A percentile compares a stretch with the other conserved stretches of the same genome.
Evolutionary conservation across 495 filamentous ascomycete genomes (phyloP).

Genomic region (Choiromyces venosus): DNA sequence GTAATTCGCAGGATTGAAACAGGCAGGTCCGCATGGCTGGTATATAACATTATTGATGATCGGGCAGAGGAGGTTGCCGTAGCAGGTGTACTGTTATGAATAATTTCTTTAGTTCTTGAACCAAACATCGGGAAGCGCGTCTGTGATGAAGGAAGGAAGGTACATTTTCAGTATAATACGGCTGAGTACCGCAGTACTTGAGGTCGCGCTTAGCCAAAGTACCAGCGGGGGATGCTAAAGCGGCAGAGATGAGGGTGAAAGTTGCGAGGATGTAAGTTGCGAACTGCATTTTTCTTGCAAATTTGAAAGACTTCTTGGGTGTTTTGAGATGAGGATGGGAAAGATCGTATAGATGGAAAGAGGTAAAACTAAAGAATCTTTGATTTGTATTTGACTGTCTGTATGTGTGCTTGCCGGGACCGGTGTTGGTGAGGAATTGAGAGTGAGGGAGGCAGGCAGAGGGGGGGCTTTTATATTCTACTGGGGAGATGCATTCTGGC

Average conservation of each 20-base stretch:
- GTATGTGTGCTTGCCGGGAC: neutral
- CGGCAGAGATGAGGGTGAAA: constrained; percentile 16
- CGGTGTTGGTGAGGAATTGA: neutral
- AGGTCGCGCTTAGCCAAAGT: constrained; percentile 12
- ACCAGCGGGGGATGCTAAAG: constrained; percentile 16
- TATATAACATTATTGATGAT: constrained; percentile 27
- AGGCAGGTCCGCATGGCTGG: constrained; percentile 32
- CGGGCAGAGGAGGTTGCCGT: constrained; percentile 32
- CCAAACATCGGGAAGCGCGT: neutral
- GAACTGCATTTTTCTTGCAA: constrained; percentile 30
- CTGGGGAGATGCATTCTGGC: neutral
- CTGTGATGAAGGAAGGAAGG: neutral
- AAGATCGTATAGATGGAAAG: neutral
- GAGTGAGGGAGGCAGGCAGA: neutral
- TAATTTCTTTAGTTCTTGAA: constrained; percentile 5
- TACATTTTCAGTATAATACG: constrained; percentile 19
- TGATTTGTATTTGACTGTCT: too few species aligned
- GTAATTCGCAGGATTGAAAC: constrained; percentile 37
- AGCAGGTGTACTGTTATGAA: constrained; percentile 37
- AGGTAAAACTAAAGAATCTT: neutral
- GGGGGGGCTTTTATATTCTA: neutral
- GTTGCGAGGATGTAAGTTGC: constrained; percentile 13
- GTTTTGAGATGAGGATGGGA: neutral
- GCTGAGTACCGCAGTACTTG: constrained; percentile 21
- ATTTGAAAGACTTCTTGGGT: neutral